Conservation (phyloP, 2,329 filamentous ascomycete species). For the Triangularia setosa region DNA sequence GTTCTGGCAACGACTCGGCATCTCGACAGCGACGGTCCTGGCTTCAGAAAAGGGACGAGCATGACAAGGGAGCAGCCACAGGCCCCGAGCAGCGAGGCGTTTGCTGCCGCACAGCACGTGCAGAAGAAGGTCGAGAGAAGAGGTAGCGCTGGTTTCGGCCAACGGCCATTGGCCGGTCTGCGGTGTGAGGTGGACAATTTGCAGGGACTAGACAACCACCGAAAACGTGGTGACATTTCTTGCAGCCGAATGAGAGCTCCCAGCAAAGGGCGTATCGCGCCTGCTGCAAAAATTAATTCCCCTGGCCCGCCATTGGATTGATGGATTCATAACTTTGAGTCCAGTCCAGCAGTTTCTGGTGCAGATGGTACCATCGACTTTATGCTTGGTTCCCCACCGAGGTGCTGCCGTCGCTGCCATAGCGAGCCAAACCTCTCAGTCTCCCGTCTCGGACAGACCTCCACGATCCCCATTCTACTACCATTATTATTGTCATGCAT, state of each 20-base stretch:
- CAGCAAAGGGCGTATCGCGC: conserved; percentile 2
- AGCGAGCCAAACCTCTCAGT: too few species aligned
- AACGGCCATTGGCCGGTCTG: background rate
- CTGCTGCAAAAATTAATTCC: conserved; percentile 3
- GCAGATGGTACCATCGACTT: background rate
- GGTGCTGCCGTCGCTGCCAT: background rate
- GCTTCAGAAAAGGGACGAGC: background rate
- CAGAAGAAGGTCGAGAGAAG: background rate
- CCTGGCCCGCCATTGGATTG: background rate
- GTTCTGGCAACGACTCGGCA: conserved; percentile 1
- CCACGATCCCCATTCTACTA: too few species aligned
- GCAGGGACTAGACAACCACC: background rate
- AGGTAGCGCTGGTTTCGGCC: background rate
- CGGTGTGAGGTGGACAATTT: conserved; percentile 1
- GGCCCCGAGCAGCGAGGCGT: background rate
- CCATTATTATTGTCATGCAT: too few species aligned
- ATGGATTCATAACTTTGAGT: background rate
- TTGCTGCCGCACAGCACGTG: background rate
- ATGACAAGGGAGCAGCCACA: background rate
- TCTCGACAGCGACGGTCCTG: background rate
- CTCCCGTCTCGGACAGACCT: too few species aligned
- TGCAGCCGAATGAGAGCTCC: conserved; percentile 1
- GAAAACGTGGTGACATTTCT: conserved; percentile 4
- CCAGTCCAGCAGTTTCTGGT: background rate
- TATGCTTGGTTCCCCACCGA: background rate